Evolutionary conservation across 139 green algal species (phyloP).

Genomic region (Coelastrella sp.): DNA sequence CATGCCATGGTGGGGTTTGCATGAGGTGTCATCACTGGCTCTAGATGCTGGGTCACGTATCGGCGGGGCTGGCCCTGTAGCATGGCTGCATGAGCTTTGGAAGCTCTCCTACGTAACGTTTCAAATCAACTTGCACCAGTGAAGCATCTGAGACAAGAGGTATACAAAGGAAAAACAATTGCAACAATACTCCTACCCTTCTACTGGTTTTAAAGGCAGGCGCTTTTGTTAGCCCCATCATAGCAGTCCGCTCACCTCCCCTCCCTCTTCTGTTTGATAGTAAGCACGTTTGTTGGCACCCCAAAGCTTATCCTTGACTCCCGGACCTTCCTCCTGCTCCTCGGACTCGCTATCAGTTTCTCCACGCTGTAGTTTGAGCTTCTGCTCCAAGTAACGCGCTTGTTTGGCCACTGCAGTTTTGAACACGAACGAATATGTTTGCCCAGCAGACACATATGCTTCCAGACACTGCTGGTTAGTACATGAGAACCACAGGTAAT

Average conservation of each 20-base stretch:
- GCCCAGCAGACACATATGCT: neutral
- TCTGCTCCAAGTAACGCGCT: constrained; percentile 73
- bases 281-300: constrained; percentile 81
- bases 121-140: too few relatives aligned
- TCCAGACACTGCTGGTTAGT: neutral
- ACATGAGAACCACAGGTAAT: neutral
- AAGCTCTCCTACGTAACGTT: too few relatives aligned
- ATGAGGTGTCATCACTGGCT: too few relatives aligned
- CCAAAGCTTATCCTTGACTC: constrained; percentile 61
- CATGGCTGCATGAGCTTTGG: too few relatives aligned
- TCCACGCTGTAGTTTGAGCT: constrained; percentile 71
- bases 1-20: too few relatives aligned
- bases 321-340: constrained; percentile 39
- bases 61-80: too few relatives aligned
- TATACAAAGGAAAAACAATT: too few relatives aligned
- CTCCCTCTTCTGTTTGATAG: constrained; percentile 76
- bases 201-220: too few relatives aligned
- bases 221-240: too few relatives aligned
- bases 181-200: too few relatives aligned
- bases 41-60: too few relatives aligned
- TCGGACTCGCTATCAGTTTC: constrained; percentile 68
- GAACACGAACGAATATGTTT: neutral
- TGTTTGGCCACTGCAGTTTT: constrained; percentile 73
- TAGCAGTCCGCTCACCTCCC: neutral
- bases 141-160: too few relatives aligned